These are phyloP conservation scores for Apophysomyces trapeziformis DNA, from an alignment of 371 early-diverging fungal genomes.

Conservation along the genomic window DNA sequence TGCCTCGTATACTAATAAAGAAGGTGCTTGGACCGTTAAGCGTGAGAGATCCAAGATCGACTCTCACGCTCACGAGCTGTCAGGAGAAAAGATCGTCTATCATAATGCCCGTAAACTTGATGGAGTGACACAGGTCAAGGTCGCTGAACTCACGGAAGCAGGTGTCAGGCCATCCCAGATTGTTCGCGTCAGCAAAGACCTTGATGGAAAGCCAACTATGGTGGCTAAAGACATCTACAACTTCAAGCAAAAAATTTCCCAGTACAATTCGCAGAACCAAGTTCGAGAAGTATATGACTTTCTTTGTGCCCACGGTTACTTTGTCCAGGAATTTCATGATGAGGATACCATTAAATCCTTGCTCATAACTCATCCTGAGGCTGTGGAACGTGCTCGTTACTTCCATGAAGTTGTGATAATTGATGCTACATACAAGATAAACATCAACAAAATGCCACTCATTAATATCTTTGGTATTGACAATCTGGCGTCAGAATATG, in stretches of 20 bases:
- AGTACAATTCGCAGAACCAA: too few species aligned
- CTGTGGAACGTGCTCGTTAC: neutral
- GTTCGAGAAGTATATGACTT: neutral
- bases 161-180: neutral
- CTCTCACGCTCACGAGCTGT: too few species aligned
- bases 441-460: constrained; percentile 58
- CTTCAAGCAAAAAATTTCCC: neutral
- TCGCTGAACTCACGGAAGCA: too few species aligned
- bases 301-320: neutral
- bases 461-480: constrained; percentile 62
- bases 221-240: constrained; percentile 12
- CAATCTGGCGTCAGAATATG: constrained; percentile 25
- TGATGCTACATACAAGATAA: constrained; percentile 46
- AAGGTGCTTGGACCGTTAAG: neutral
- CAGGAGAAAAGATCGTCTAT: too few species aligned
- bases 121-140: too few species aligned
- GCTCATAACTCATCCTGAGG: neutral
- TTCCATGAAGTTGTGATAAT: constrained; percentile 29
- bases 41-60: too few species aligned
- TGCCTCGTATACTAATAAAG: neutral
- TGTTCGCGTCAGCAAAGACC: neutral
- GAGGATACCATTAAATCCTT: too few species aligned
- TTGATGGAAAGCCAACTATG: neutral
- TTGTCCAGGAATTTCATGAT: neutral
- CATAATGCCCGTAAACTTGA: too few species aligned